These are phyloP conservation scores for Dimargaris verticillata DNA, from an alignment of 192 early-diverging fungal species.

Conservation along the genomic window DNA sequence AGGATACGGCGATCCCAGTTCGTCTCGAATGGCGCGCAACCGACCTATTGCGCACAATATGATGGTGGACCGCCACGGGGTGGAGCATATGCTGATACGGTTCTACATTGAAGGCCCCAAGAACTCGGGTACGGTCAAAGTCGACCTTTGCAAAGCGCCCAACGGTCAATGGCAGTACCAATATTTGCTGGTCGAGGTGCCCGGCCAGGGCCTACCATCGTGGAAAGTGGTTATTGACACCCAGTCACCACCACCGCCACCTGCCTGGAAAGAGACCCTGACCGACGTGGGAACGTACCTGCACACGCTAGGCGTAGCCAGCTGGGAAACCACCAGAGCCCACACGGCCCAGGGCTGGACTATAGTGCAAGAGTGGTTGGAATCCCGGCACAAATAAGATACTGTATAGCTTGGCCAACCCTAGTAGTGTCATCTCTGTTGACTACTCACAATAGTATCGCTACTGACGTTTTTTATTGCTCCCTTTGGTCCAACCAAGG, in stretches of 20 bases:
- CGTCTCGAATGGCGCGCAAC: conserved; percentile 11
- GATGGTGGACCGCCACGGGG: not conserved
- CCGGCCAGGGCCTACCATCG: conserved; percentile 7
- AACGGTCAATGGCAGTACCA: not conserved
- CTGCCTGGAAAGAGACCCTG: conserved; percentile 5
- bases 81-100: conserved; percentile 10
- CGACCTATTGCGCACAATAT: not conserved
- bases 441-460: too few species aligned
- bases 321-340: too few species aligned
- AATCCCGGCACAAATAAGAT: too few species aligned
- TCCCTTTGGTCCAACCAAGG: too few species aligned
- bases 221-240: conserved; percentile 6
- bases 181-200: conserved; percentile 9
- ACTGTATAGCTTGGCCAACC: too few species aligned
- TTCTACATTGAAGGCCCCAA: conserved; percentile 8
- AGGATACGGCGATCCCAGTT: conserved; percentile 3
- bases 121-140: conserved; percentile 9
- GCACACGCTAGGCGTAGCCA: too few species aligned
- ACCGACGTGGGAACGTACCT: too few species aligned
- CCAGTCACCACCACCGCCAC: not conserved
- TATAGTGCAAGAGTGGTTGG: too few species aligned
- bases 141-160: not conserved
- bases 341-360: too few species aligned
- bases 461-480: too few species aligned
- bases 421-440: too few species aligned